phyloP scores from a whole-genome alignment of 1,139 yeast genomes.

The Scheffersomyces stambukii region DNA sequence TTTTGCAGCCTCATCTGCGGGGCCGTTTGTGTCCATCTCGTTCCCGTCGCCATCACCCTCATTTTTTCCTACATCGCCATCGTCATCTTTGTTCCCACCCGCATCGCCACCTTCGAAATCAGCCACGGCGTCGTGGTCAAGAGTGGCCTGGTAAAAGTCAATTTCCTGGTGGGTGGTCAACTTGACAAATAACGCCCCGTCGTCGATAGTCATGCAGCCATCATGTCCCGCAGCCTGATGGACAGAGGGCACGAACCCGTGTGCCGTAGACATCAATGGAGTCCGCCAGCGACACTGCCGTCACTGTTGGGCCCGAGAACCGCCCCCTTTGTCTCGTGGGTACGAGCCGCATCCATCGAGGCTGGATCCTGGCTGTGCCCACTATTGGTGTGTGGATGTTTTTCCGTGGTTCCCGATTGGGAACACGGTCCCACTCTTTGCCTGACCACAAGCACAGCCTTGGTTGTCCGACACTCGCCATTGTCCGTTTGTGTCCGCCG shows the following conservation, averaged over 20 bases:
- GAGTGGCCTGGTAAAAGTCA: conserved; percentile 56
- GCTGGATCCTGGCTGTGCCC: too few relatives aligned
- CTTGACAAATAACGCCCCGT: conserved; percentile 70
- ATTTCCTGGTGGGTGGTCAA: conserved; percentile 62
- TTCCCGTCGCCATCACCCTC: background rate
- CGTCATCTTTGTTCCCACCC: conserved; percentile 12
- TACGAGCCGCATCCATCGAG: too few relatives aligned
- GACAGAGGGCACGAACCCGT: conserved; percentile 15
- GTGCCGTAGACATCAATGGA: too few relatives aligned
- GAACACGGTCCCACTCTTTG: too few relatives aligned
- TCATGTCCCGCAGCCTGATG: conserved; percentile 88
- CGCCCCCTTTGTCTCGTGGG: too few relatives aligned
- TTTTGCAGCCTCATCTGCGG: background rate
- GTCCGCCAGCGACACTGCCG: too few relatives aligned
- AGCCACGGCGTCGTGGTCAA: conserved; percentile 11
- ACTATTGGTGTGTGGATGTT: too few relatives aligned
- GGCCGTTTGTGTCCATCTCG: background rate
- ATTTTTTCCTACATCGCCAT: conserved; percentile 18
- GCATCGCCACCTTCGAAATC: conserved; percentile 10
- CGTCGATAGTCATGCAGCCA: conserved; percentile 55
- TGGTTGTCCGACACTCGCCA: too few relatives aligned
- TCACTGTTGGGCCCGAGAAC: too few relatives aligned
- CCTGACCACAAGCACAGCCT: too few relatives aligned
- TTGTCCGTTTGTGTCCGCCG: too few relatives aligned
- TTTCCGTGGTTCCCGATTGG: too few relatives aligned